Evolutionary conservation across 441 rosid genomes (phyloP), one percentile per base, ranked within the genome.

Genomic region (Aquilaria agallochum): DNA sequence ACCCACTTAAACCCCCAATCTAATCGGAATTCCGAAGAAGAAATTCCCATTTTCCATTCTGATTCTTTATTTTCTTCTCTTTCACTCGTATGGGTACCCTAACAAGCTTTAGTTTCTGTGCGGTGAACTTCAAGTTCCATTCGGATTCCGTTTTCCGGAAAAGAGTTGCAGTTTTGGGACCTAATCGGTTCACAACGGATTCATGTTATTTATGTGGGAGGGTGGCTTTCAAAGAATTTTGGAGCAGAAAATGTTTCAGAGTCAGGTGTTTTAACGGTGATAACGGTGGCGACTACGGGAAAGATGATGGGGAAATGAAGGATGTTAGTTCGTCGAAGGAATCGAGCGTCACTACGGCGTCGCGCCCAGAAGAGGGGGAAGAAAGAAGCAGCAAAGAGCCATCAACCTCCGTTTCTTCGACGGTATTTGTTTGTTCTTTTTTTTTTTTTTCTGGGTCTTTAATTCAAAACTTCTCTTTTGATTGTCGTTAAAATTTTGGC

Each of bases 1-100:
- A 20, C 27, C 27, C 27, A 20, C 27, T 20, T 20, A 20, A 20
- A 20, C 27, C 27, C 27, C 27, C 27, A 20, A 20, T 20, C 27
- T 20, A 20, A 20, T 20, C 27, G 27, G 27, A 20, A 20, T 20
- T 4, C n/a, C n/a, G 50, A 3, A 9, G n/a, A 47, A 47, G 13
- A 47, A 47, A 47, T 34, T 50, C 4, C 52, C 27, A 20, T 20
- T 20, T 20, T 20, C 27, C 27, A 20, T 20, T 20, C 27, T 20
- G 27, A 20, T 20, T 20, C 27, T 20, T 20, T 20, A 20, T 20
- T 20, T 20, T 20, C 27, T 20, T 20, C 27, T 20, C 1, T 49
- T 42, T 54, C 6, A 15, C 46, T 72, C 65, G 68, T 56, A 92
- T 92, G 98, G 95, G 90, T 59, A 84, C 95, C 67, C 87, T 89